Evolutionary conservation across 2,329 filamentous ascomycete genomes (phyloP), one percentile per base, ranked within the genome.

Genomic region (Hymenoscyphus infarciens): DNA sequence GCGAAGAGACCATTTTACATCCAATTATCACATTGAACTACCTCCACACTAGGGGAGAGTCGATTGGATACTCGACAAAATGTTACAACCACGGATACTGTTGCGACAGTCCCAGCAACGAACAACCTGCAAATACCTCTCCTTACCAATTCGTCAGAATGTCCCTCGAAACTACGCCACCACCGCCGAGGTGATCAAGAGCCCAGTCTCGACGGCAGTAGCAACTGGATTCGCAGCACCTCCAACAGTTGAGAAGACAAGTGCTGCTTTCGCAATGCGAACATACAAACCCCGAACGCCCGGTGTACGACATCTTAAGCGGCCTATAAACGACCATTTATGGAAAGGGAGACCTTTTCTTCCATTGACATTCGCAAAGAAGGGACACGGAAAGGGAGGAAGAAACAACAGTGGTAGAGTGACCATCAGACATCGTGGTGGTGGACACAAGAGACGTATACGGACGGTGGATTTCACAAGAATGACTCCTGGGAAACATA

Each of bases 281-380:
- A 95, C 90, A 60, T 99, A 97, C 77, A 98, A 91, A 76, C 95
- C 95, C 39, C 87, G 92, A 71, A 97, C 95, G 0, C 94, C 94
- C 13, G 95, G 95, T 83, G 77, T 96, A 63, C 88, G 95, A 72
- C 95, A 99, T 84, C 81, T 99, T 68, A 90, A 89, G 76, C 86
- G 95, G 53, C 92, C 95, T 15, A 88, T 97, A 77, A 98, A 98
- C 77, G 92, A 97, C 73, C 95, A 99, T 77, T 80, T 99, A 55
- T 98, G 92, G 92, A 97, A 96, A 78, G 95, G 95, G 63, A 83
- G 92, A 62, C 91, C 95, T 0, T 87, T 89, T 69, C 81, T 91
- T 38, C 86, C 88, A 58, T 83, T 99, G 76, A 99, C 96, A 11
- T 91, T 92, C 72, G 87, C 92, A 42, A 97, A 97, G 77, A 94